Base-by-base conservation (phyloP, 768 basidiomycete genomes). In the Gelatoporia subvermispora region DNA sequence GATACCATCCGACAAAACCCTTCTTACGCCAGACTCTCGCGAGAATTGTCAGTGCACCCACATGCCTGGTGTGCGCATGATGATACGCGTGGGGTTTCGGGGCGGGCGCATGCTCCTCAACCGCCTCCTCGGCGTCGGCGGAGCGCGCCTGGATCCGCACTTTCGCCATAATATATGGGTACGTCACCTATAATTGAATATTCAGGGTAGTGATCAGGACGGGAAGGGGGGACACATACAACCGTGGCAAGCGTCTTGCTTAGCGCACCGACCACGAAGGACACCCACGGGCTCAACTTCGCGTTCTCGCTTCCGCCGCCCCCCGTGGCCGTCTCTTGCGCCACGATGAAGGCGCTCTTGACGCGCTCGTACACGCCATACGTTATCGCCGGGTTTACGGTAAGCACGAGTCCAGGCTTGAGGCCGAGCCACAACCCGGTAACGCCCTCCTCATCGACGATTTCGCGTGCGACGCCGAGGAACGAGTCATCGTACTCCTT, bases 161-260 rank as follows among this genome's bases (percentile, higher is more conserved):
- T 74, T 98, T 98, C 41, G 89, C 90, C 88, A 93, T 92, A 56
- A 93, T 93, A 62, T 94, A 93, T 0, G 92, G 93, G 62, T 94
- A 95, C 2, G 92, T 95, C 23, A 93, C 89, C 93, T 93, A 56
- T 37, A 28, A 25, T 16, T n/a, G 18, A 22, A 45, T 18, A 31
- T 16, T 24, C 4, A 8, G 46, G 2, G 16, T 28, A 20, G 37
- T 25, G 16, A 21, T n/a, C 9, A 20, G 16, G 8, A 3, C 11
- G 42, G 42, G 3, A 25, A 47, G 31, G 11, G 31, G 37, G 10
- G 8, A 41, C 17, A 77, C 87, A 49, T 66, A 95, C 96, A 31
- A 99, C 73, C 2, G 96, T 99, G 9, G 96, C 96, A 45, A 99
- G 76, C 4, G 89, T 93, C 73, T 99, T 99, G 68, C 91, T 93